Evolutionary conservation across 2,329 filamentous ascomycete species (phyloP).

Genomic region (Cladobotryum protrusum): DNA sequence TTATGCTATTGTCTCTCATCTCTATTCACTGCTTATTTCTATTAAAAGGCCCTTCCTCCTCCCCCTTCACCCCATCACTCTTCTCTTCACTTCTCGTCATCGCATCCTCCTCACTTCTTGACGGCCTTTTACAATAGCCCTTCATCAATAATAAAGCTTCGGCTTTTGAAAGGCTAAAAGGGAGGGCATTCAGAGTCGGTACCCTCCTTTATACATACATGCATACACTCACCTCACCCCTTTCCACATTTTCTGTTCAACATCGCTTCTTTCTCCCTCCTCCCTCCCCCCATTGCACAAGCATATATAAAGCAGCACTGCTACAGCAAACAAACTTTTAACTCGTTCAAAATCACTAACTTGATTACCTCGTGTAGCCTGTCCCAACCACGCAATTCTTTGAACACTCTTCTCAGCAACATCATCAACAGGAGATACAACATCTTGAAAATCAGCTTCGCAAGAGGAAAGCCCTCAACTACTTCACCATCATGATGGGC

Average conservation of each 20-base stretch:
- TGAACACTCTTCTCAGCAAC: neutral
- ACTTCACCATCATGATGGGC: slow-evolving; percentile 38
- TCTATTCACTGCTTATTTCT: slow-evolving; percentile 10
- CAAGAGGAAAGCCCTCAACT: neutral
- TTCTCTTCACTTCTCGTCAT: slow-evolving; percentile 7
- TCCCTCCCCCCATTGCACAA: neutral
- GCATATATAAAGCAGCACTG: neutral
- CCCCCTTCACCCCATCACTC: neutral
- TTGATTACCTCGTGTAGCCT: slow-evolving; percentile 7
- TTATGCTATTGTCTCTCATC: slow-evolving; percentile 1
- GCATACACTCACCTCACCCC: neutral
- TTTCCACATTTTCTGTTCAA: neutral
- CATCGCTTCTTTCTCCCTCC: neutral
- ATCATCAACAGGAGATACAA: neutral
- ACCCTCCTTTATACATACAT: neutral
- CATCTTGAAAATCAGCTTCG: slow-evolving; percentile 2
- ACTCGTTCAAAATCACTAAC: slow-evolving; percentile 2
- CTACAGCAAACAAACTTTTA: neutral
- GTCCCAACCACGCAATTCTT: neutral
- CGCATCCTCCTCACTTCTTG: neutral
- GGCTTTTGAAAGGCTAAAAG: neutral
- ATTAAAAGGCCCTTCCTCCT: slow-evolving; percentile 11
- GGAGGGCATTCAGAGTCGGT: slow-evolving; percentile 11
- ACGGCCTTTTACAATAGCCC: neutral
- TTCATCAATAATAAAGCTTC: slow-evolving; percentile 6